Conservation (phyloP, 352 stramenopile species). For the Phytophthora palmivora region DNA sequence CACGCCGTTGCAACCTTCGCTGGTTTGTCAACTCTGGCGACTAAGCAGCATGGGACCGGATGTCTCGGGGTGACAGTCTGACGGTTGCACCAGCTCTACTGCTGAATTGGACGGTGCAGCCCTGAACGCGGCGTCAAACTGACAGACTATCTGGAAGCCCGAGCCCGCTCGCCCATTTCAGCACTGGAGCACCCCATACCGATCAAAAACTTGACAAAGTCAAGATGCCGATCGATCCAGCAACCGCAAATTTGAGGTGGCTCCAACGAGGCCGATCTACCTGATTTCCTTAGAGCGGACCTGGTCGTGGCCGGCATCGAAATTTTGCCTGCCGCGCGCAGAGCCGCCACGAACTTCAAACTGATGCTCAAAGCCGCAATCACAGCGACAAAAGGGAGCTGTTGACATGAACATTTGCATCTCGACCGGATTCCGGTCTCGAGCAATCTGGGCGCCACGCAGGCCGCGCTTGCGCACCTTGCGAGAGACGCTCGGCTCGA, state of each 20-base stretch:
- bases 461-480: constrained; percentile 26
- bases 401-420: not conserved
- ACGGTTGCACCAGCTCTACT: constrained; percentile 21
- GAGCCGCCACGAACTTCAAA: not conserved
- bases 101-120: constrained; percentile 29
- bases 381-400: not conserved
- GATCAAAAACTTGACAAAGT: not conserved
- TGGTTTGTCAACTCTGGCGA: not conserved
- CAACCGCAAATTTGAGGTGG: constrained; percentile 7
- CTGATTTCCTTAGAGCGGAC: constrained; percentile 13
- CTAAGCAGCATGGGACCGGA: constrained; percentile 13
- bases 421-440: constrained; percentile 5
- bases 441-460: constrained; percentile 18
- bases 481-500: constrained; percentile 22
- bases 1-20: not conserved
- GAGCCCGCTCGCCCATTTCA: constrained; percentile 5
- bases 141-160: constrained; percentile 13
- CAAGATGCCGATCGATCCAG: constrained; percentile 1
- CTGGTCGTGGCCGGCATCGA: constrained; percentile 14
- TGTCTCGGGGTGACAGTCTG: constrained; percentile 19
- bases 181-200: constrained; percentile 10
- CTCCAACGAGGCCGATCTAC: constrained; percentile 17
- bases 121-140: constrained; percentile 10
- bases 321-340: constrained; percentile 21
- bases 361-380: constrained; percentile 2